phyloP scores from a whole-genome alignment of 768 basidiomycete species.

The Royoungia palumana region DNA sequence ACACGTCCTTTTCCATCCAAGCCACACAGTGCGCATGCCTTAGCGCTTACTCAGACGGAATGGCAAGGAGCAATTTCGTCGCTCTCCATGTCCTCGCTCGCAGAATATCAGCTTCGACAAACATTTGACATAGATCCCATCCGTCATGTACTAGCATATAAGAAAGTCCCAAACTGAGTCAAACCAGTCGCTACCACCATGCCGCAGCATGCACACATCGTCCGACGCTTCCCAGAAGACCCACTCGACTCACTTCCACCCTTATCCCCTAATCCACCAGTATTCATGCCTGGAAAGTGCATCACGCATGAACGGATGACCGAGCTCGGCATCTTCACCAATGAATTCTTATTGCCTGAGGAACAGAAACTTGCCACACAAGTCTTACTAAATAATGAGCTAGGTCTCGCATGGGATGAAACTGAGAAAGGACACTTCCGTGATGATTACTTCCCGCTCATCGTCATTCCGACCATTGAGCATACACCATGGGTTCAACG shows the following conservation, averaged over 20 bases:
- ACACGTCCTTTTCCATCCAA: background rate
- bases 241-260: conserved; percentile 29
- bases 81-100: background rate
- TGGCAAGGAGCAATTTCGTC: background rate
- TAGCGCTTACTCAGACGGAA: background rate
- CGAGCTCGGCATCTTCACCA: background rate
- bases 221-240: conserved; percentile 31
- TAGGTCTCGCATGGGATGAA: conserved; percentile 40
- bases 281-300: background rate
- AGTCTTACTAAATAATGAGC: conserved; percentile 31
- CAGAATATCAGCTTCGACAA: background rate
- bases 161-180: conserved; percentile 30
- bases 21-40: background rate
- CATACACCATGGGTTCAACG: conserved; percentile 34
- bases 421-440: conserved; percentile 33
- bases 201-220: conserved; percentile 34
- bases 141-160: conserved; percentile 21
- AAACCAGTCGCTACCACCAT: conserved; percentile 29
- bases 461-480: conserved; percentile 31
- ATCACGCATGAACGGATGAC: background rate
- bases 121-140: background rate
- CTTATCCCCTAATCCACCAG: background rate
- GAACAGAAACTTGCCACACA: conserved; percentile 6
- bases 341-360: conserved; percentile 1
- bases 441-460: conserved; percentile 32